These are phyloP conservation scores for Exophiala alcalophila DNA, from an alignment of 2,329 filamentous ascomycete species.

Conservation along the genomic window DNA sequence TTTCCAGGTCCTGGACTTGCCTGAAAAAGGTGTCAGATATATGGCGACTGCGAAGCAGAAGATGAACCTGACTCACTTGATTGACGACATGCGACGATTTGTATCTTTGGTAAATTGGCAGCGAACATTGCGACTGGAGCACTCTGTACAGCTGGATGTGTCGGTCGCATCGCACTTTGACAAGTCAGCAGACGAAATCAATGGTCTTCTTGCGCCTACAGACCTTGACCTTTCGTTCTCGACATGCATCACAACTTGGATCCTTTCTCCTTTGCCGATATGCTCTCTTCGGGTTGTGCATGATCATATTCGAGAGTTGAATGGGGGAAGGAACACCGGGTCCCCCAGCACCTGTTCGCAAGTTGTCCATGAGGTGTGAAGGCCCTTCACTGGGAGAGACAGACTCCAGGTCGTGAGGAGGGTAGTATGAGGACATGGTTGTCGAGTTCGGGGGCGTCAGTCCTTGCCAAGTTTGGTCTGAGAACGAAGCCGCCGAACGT, in stretches of 20 bases:
- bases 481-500: slow-evolving; percentile 9
- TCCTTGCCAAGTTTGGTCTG: slow-evolving; percentile 10
- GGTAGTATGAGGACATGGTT: slow-evolving; percentile 31
- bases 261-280: slow-evolving; percentile 95
- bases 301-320: slow-evolving; percentile 45
- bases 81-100: slow-evolving; percentile 96
- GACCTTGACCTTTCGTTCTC: slow-evolving; percentile 72
- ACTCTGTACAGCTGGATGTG: slow-evolving; percentile 93
- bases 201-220: background rate
- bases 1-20: slow-evolving; percentile 94
- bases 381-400: slow-evolving; percentile 40
- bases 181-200: slow-evolving; percentile 17
- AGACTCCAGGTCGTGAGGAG: slow-evolving; percentile 42
- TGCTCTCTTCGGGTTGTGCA: slow-evolving; percentile 81
- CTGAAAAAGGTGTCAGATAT: slow-evolving; percentile 38
- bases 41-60: slow-evolving; percentile 4
- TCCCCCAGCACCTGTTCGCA: slow-evolving; percentile 15
- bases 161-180: slow-evolving; percentile 89
- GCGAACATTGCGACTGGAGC: slow-evolving; percentile 91
- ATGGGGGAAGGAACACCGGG: slow-evolving; percentile 23
- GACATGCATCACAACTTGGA: slow-evolving; percentile 93
- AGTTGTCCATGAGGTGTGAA: slow-evolving; percentile 36
- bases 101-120: slow-evolving; percentile 99
- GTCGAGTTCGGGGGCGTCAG: slow-evolving; percentile 15
- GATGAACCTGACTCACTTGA: slow-evolving; percentile 62